Evolutionary conservation across 345 rosid genomes (phyloP).

Genomic region (Corymbia maculata): DNA sequence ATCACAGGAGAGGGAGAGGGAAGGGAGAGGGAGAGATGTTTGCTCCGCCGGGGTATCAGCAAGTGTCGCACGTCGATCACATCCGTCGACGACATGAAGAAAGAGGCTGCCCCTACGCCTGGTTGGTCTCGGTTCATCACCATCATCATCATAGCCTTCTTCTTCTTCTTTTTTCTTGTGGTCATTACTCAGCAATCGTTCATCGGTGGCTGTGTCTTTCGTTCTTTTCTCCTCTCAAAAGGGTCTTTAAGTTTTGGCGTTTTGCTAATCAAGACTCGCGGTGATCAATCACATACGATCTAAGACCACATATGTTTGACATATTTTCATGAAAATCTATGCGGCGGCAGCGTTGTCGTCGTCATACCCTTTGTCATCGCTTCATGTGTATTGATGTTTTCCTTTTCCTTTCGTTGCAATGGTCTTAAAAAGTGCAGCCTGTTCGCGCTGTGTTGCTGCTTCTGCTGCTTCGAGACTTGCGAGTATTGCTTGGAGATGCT

Average conservation of each 20-base stretch:
- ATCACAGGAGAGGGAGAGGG: not conserved
- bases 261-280: not conserved
- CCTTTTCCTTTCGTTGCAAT: not conserved
- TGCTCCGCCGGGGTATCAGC: not conserved
- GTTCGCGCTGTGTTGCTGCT: not conserved
- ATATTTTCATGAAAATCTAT: not conserved
- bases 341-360: not conserved
- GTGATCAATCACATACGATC: not conserved
- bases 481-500: conserved; percentile 2
- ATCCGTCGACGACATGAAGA: conserved; percentile 21
- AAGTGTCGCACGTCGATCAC: not conserved
- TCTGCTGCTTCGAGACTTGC: conserved; percentile 7
- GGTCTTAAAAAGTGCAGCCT: not conserved
- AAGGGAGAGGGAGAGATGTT: not conserved
- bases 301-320: not conserved
- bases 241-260: not conserved
- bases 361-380: not conserved
- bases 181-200: not conserved
- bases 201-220: not conserved
- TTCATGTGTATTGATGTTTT: not conserved
- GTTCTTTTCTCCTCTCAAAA: not conserved
- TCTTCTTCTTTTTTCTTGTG: not conserved
- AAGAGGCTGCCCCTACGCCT: conserved; percentile 25
- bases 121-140: conserved; percentile 2
- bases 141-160: not conserved